phyloP scores from a whole-genome alignment of 331 rosid species.

The Ulmus americana region DNA sequence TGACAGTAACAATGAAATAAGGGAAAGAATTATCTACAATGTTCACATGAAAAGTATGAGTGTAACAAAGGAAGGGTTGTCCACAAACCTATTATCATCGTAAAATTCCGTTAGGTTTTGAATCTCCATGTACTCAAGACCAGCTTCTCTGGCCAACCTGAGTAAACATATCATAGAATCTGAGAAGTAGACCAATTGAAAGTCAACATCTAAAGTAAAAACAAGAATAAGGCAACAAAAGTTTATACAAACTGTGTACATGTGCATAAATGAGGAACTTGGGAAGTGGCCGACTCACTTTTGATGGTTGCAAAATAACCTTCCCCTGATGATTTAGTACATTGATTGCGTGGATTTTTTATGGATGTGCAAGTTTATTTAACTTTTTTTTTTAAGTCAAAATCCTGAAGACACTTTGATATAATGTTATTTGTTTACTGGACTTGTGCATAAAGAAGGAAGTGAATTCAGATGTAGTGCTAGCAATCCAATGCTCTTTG shows the following conservation, averaged over 20 bases:
- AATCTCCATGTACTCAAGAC: conserved; percentile 91
- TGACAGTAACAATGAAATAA: conserved; percentile 32
- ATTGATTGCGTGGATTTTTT: not conserved
- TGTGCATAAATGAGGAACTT: not conserved
- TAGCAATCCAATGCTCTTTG: not conserved
- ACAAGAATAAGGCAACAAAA: not conserved
- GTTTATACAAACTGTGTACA: not conserved
- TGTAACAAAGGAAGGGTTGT: conserved; percentile 7
- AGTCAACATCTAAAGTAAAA: conserved; percentile 8
- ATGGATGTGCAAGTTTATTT: not conserved
- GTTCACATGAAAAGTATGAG: not conserved
- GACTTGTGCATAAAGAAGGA: not conserved
- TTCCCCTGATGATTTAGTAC: too few relatives aligned
- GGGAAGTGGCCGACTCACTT: not conserved
- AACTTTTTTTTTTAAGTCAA: not conserved
- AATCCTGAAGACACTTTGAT: not conserved
- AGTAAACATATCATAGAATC: conserved; percentile 12
- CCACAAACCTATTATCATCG: conserved; percentile 79
- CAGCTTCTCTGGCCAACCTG: conserved; percentile 97
- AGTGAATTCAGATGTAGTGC: not conserved
- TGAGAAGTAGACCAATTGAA: conserved; percentile 4
- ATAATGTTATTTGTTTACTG: not conserved
- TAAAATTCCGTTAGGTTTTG: conserved; percentile 90
- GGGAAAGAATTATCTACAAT: conserved; percentile 18
- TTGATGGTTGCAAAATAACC: too few relatives aligned